Evolutionary conservation across 805 yeast species (phyloP), one percentile per base, ranked within the genome.

Genomic region (Ogataea angusta): DNA sequence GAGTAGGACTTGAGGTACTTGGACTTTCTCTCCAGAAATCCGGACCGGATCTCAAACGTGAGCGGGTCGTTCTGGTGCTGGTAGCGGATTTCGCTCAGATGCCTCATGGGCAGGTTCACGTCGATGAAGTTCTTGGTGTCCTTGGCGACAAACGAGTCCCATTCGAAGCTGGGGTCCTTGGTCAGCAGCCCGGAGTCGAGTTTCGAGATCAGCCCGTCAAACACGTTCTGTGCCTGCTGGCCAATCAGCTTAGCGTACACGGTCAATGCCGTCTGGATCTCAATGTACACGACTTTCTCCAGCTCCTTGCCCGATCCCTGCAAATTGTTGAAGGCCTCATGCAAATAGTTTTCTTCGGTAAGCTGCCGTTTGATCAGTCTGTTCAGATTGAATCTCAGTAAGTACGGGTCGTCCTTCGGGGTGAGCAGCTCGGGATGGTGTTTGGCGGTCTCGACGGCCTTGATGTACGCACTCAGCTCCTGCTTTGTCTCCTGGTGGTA

Each of bases 1-100:
- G 95, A 78, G 63, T 89, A 93, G n/a, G 91, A 83, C 68, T 90
- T 90, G 49, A 93, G 70, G 60, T 79, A 90, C 69, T 91, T 91
- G 6, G 97, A 86, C 54, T 95, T 75, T 62, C 96, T 76, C 62
- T 93, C 98, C 48, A 91, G 70, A 48, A 72, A 76, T 2, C 97
- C 96, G 10, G 88, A 76, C 39, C 87, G 76, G 27, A 90, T 73
- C 49, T 78, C 81, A 38, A 62, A 67, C 10, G 90, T 77, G 48
- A 87, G 68, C 10, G 88, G 78, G 40, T 88, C 85, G 53, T 73
- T 73, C 56, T 78, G 85, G 56, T 81, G 73, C 22, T 80, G 80
- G 57, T 88, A 90, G 8, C 60, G 57, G 36, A 89, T 73, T 44
- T 82, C 85, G 34, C 72, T 70, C 40, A 73, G 62, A 39, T 73